phyloP scores from a whole-genome alignment of 129 eudicot species.

The Rutidosis leptorrhynchoides region DNA sequence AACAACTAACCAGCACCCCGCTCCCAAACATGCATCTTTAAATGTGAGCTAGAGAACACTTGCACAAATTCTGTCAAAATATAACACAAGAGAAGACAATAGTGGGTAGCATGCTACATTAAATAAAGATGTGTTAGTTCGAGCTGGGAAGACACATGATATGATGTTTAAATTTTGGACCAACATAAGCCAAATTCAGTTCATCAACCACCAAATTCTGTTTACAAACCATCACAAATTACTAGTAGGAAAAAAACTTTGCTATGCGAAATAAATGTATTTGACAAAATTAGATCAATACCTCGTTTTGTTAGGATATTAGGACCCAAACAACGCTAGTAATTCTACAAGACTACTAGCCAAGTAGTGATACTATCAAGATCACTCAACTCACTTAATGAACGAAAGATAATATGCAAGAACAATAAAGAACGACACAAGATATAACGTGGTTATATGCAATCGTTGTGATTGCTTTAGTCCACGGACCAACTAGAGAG shows the following conservation, averaged over 20 bases:
- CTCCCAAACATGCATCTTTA: conserved; percentile 99
- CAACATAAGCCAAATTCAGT: conserved; percentile 78
- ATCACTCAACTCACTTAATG: too few relatives aligned
- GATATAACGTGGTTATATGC: too few relatives aligned
- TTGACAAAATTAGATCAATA: conserved; percentile 9
- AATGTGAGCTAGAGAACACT: conserved; percentile 80
- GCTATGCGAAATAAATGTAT: background rate
- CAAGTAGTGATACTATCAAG: too few relatives aligned
- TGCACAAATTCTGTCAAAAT: conserved; percentile 80
- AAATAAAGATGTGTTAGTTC: conserved; percentile 71
- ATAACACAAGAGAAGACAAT: background rate
- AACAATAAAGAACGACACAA: too few relatives aligned
- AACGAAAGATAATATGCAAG: too few relatives aligned
- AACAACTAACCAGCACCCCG: conserved; percentile 86
- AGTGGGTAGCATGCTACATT: background rate
- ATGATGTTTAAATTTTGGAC: conserved; percentile 90
- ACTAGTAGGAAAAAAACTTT: too few relatives aligned
- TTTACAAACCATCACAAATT: conserved; percentile 12
- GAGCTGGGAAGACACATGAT: conserved; percentile 83
- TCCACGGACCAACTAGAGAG: too few relatives aligned
- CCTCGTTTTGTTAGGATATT: too few relatives aligned
- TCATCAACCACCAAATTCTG: conserved; percentile 88
- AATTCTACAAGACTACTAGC: too few relatives aligned
- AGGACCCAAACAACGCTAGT: too few relatives aligned
- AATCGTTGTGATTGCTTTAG: too few relatives aligned